Conservation (phyloP, 2,329 filamentous ascomycete species). For the Xylariales sp. region DNA sequence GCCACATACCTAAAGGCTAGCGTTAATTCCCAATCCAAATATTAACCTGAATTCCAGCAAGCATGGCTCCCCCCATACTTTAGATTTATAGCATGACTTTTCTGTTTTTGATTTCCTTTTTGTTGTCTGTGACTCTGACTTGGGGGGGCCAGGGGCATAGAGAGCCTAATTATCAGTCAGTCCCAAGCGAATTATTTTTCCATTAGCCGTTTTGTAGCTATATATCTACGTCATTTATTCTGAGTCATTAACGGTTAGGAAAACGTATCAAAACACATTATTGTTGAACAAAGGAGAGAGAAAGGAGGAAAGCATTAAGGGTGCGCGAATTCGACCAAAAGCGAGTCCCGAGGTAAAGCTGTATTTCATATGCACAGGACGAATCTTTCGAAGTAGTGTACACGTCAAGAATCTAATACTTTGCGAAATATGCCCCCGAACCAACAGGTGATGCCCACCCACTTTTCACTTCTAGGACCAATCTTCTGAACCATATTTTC, state of each 20-base stretch:
- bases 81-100: no score
- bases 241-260: neutral
- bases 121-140: neutral
- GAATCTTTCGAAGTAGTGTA: no score
- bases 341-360: neutral
- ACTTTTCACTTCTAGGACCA: slow-evolving; percentile 71
- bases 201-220: neutral
- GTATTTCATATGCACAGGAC: neutral
- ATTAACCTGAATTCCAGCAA: no score
- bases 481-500: slow-evolving; percentile 67
- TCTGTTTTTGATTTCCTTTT: neutral
- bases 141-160: neutral
- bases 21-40: no score
- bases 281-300: neutral
- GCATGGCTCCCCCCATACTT: no score
- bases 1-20: no score
- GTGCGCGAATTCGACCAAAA: neutral
- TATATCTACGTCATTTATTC: neutral
- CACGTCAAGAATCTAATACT: slow-evolving; percentile 8
- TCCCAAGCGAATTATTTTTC: neutral
- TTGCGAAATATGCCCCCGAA: slow-evolving; percentile 61
- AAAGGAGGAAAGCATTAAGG: neutral
- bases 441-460: slow-evolving; percentile 68
- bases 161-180: neutral
- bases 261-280: no score